Evolutionary conservation across 2,329 filamentous ascomycete species (phyloP), one percentile per base, ranked within the genome.

Genomic region (Clonostachys solani): DNA sequence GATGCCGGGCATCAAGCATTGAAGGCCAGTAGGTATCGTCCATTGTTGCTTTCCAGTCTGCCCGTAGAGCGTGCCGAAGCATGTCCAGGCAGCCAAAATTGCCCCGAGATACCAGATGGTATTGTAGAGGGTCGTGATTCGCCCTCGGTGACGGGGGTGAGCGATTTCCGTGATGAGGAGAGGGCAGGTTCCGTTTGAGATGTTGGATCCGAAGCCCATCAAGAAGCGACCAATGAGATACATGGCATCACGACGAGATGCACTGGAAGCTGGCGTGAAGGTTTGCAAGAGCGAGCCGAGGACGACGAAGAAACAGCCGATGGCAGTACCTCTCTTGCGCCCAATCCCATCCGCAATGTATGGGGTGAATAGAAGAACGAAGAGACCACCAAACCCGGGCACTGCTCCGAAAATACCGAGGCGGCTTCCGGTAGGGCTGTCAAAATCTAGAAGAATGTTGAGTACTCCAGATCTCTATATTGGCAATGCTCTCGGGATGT

Each of bases 11-110:
- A 72, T 69, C 1, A 67, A 38, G 17, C 65, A 63, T 59, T 78
- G 74, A 0, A 78, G 54, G 3, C 75, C 56, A 4, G 64, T 68
- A 5, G 73, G 67, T 3, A 68, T 66, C 42, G 71, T 63, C 75
- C 74, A 78, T 6, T 68, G 68, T 72, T 72, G 75, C 46, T 73
- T 65, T 41, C 61, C 72, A 1, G 5, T 42, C 15, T 18, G 12
- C 9, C n/a, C 34, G 23, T 42, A 35, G 15, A 47, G 23, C 9
- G 46, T 47, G 5, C 52, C 53, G n/a, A 48, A 54, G 13, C 47
- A 49, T n/a, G 51, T 48, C 53, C 53, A 54, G 2, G 51, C 53
- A 5, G 53, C 53, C 17, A 47, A 42, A 29, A 55, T 49, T n/a
- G 52, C 48, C 10, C 53, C 53, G 6, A 55, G 37, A 0, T 48